Percentiles rank a stretch among this genome's conserved stretches.
Evolutionary conservation across 1,284 basidiomycete genomes (phyloP).

Genomic region (Xerocomus amazonicus): DNA sequence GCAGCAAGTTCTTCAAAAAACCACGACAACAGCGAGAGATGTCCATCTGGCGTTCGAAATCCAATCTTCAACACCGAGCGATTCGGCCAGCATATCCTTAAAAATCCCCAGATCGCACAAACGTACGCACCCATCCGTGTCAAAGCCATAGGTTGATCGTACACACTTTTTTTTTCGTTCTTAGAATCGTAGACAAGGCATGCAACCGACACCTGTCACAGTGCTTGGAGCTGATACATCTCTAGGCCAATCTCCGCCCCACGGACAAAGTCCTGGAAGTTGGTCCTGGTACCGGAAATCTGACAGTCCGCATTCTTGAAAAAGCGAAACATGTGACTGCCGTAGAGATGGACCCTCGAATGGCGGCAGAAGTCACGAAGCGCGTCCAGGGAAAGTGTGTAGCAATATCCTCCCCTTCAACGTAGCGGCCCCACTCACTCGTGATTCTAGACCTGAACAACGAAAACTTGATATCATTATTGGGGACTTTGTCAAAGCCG

Average conservation of each 20-base stretch:
- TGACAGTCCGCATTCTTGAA: conserved; percentile 93
- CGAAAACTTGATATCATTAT: conserved; percentile 92
- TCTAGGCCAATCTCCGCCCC: conserved; percentile 85
- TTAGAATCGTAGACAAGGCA: conserved; percentile 77
- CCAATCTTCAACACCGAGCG: conserved; percentile 92
- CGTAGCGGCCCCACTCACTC: background rate
- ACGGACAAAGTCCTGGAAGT: conserved; percentile 98
- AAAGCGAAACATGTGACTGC: conserved; percentile 91
- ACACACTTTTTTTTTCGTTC: conserved; percentile 7
- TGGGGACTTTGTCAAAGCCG: conserved; percentile 96
- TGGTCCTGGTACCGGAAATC: conserved; percentile 96
- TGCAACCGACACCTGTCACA: conserved; percentile 1
- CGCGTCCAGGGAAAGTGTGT: conserved; percentile 93
- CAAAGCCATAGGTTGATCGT: conserved; percentile 11
- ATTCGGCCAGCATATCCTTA: conserved; percentile 97
- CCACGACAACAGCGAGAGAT: conserved; percentile 38
- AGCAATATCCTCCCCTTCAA: background rate
- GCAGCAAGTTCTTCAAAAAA: conserved; percentile 34
- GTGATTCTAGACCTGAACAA: conserved; percentile 70
- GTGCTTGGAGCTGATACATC: background rate
- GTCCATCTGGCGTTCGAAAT: conserved; percentile 56
- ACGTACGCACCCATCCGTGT: conserved; percentile 51
- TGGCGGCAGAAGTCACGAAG: conserved; percentile 97
- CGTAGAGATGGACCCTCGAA: conserved; percentile 98
- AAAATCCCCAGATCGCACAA: conserved; percentile 88